Base-by-base conservation (phyloP, 352 stramenopile species). In the Pythium phragmiticola region DNA sequence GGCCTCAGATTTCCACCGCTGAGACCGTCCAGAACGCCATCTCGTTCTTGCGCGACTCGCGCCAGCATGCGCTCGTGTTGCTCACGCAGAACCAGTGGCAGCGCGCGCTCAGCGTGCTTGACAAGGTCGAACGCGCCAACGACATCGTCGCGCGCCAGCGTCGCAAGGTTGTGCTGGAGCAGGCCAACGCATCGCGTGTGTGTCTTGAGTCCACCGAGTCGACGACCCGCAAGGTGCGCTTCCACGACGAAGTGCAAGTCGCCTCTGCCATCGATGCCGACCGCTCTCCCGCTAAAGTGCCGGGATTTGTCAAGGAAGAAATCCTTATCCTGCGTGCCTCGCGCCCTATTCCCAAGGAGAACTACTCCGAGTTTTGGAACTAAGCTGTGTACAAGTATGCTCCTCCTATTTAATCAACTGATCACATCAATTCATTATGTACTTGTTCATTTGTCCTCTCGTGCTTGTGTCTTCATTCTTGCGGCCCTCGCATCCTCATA, bases 281-380 rank as follows among this genome's bases (percentile, higher is more conserved):
- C 56, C 84, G 84, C 23, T 80, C 79, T 16, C 77, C 79, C 0
- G 73, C 66, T 17, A 69, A 76, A 23, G 82, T 94, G 66, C 81
- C 81, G 19, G 72, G 83, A 48, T 75, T 94, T 43, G 74, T 87
- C 58, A 78, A 80, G 49, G 82, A 93, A 64, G 84, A 93, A 65
- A 89, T 93, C 51, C 72, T 91, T 48, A 75, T 91, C 67, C 74
- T 93, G 33, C 82, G 84, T 14, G 82, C 84, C 5, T 89, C 79
- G 48, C 80, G 84, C 2, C 70, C 80, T 28, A 93, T 93, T 54
- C 84, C 84, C 30, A 63, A 78, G 30, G 71, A 78, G 55, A 93
- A 93, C 74, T 89, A 87, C 53, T 91, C 84, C 23, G 79, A 90
- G 70, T 87, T 91, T 60, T 93, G 84, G 84, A 85, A 82, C 68